These are phyloP conservation scores for Aspergillus hiratsukae DNA, from an alignment of 2,329 filamentous ascomycete species.

Conservation along the genomic window DNA sequence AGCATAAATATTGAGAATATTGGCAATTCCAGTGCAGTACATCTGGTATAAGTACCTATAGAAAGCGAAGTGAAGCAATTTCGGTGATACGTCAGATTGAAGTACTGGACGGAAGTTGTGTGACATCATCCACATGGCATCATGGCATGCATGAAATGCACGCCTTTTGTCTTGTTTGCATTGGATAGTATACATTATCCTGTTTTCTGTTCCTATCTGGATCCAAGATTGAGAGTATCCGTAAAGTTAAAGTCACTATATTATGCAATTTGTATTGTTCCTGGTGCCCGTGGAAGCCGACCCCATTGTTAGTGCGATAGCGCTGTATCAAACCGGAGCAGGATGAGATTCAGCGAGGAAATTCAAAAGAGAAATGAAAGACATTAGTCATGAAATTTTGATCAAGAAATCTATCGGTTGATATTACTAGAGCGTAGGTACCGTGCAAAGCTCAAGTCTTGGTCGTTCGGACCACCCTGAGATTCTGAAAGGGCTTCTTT, in stretches of 20 bases:
- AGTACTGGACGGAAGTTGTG: neutral
- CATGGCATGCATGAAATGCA: neutral
- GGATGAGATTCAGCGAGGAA: too few relatives aligned
- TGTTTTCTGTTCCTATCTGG: neutral
- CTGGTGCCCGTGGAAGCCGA: too few relatives aligned
- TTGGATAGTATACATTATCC: neutral
- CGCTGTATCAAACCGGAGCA: neutral
- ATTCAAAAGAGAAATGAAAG: neutral
- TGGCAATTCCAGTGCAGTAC: neutral
- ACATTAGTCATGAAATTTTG: neutral
- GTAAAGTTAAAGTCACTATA: neutral
- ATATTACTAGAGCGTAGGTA: conserved; percentile 42
- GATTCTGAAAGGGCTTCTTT: conserved; percentile 64
- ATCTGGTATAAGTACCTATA: neutral
- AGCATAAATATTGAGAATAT: neutral
- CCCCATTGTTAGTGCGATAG: neutral
- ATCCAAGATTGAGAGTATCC: neutral
- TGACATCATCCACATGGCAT: neutral
- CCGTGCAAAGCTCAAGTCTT: conserved; percentile 50
- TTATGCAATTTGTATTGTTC: neutral
- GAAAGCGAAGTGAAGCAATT: neutral
- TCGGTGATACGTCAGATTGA: neutral
- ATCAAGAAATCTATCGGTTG: conserved; percentile 16
- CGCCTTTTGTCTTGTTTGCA: neutral
- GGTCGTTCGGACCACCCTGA: conserved; percentile 34